phyloP scores from a whole-genome alignment of 1,284 basidiomycete species.

The Apiotrichum sp. region DNA sequence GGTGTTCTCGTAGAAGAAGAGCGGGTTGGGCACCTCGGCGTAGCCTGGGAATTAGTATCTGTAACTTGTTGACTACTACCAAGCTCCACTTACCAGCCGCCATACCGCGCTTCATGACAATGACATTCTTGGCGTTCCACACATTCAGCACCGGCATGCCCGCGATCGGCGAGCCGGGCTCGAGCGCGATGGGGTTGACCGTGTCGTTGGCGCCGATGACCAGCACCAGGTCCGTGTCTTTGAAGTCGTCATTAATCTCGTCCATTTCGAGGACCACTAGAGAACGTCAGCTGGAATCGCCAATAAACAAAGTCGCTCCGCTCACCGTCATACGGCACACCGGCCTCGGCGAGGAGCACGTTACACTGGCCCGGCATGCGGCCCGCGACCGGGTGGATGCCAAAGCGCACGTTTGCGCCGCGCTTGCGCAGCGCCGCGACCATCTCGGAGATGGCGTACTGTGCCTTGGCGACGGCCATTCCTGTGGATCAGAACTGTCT shows the following conservation, averaged over 20 bases:
- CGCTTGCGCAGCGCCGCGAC: constrained; percentile 62
- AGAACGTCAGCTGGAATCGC: background rate
- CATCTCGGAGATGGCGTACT: constrained; percentile 78
- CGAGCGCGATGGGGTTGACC: constrained; percentile 80
- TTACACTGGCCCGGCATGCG: constrained; percentile 60
- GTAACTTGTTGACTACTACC: no score
- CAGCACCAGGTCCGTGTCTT: constrained; percentile 72
- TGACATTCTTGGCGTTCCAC: constrained; percentile 83
- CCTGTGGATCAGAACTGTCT: constrained; percentile 7
- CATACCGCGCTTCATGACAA: constrained; percentile 84
- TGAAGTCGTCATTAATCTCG: constrained; percentile 83
- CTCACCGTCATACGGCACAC: constrained; percentile 80
- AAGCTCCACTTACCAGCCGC: constrained; percentile 42
- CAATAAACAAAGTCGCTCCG: constrained; percentile 2
- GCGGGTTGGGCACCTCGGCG: constrained; percentile 78
- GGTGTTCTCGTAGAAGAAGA: constrained; percentile 81
- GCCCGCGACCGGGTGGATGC: constrained; percentile 44
- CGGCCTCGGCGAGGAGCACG: constrained; percentile 75
- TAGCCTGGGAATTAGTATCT: constrained; percentile 10
- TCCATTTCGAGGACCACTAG: constrained; percentile 82
- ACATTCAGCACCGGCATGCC: constrained; percentile 83
- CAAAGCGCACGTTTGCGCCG: constrained; percentile 60
- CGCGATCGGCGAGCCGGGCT: constrained; percentile 73
- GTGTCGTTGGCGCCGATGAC: constrained; percentile 77
- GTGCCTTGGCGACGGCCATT: constrained; percentile 83